Evolutionary conservation across 2,329 filamentous ascomycete species (phyloP), one percentile per base, ranked within the genome.

Genomic region (Talaromyces albobiverticillius): DNA sequence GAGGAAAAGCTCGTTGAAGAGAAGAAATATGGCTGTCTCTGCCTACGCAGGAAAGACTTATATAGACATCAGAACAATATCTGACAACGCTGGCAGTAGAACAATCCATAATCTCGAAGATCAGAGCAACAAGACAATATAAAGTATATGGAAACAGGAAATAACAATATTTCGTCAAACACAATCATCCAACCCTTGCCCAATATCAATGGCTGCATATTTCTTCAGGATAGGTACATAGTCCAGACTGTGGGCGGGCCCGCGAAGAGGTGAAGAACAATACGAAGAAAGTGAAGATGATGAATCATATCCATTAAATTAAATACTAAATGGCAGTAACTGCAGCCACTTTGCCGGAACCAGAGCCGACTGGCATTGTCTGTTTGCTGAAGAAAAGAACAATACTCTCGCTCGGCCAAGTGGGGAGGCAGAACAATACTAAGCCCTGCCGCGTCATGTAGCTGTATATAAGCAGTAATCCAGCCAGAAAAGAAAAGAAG

Each of bases 351-450:
- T 8, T 40, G 36, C 36, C 26, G 26, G 26, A 22, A 29, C 13
- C 16, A 38, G 18, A 41, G 22, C n/a, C 18, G 16, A 23, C 26
- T 34, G 11, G 14, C 16, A 23, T 34, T 31, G 48, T 26, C 29
- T 46, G 50, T 46, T 36, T 45, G 49, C 40, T 18, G 47, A 6
- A 29, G 40, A 42, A 42, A 45, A 41, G 48, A 51, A 51, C 48
- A 51, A 51, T 51, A 51, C 25, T 25, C 42, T 11, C 18, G 3
- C 5, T 22, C 16, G 36, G n/a, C 34, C 4, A 38, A 7, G 34
- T 38, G 38, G 23, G 26, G 22, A 1, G 36, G 16, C n/a, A n/a
- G 31, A 11, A 52, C 50, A 52, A 52, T 52, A 52, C 50, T 36
- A 52, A 52, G 50, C 41, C 13, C 16, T 5, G 10, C 10, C 49